Conservation (phyloP, 139 green algal genomes). For the Zygnema circumcarinatum region DNA sequence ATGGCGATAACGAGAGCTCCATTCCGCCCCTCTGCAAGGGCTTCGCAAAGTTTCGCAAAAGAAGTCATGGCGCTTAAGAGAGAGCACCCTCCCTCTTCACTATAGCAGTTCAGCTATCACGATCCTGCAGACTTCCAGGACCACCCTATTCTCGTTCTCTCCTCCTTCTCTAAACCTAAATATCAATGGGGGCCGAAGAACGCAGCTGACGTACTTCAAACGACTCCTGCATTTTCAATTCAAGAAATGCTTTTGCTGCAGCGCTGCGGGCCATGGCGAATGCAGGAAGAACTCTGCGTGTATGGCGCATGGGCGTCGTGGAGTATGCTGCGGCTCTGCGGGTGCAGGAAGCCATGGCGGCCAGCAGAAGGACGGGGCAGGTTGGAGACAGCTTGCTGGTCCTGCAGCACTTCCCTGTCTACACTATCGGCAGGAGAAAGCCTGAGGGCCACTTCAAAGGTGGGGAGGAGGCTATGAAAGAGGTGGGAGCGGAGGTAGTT, state of each 20-base stretch:
- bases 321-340: slow-evolving; percentile 20
- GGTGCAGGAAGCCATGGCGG: slow-evolving; percentile 36
- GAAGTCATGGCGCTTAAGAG: no score
- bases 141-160: no score
- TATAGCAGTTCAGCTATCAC: no score
- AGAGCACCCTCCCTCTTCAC: no score
- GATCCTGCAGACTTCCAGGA: no score
- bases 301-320: slow-evolving; percentile 32
- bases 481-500: slow-evolving; percentile 28
- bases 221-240: no score
- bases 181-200: no score
- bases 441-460: slow-evolving; percentile 23
- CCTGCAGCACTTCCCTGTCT: slow-evolving; percentile 49
- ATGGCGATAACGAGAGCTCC: slow-evolving; percentile 26
- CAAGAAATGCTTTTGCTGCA: no score
- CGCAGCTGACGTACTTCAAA: no score
- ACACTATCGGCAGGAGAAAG: slow-evolving; percentile 47
- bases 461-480: slow-evolving; percentile 6
- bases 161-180: no score
- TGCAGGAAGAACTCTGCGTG: background rate
- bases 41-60: background rate
- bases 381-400: slow-evolving; percentile 27
- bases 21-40: background rate
- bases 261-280: slow-evolving; percentile 2
- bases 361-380: background rate